phyloP scores from a whole-genome alignment of 2,329 filamentous ascomycete genomes.

The Dryadomyces quercivorus region DNA sequence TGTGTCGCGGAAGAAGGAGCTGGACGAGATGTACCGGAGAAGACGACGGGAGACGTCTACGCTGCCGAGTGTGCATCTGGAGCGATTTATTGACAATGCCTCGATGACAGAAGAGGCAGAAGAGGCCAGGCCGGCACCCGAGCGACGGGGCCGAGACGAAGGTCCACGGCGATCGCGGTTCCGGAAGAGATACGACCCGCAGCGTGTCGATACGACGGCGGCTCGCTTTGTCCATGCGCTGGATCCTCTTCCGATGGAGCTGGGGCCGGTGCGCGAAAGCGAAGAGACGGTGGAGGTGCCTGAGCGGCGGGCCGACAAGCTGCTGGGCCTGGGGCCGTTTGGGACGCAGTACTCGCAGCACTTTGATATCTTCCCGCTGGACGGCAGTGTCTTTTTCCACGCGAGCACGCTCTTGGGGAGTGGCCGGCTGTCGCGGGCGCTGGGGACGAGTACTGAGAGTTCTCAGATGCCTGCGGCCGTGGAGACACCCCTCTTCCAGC shows the following conservation, averaged over 20 bases:
- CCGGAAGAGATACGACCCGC: constrained; percentile 32
- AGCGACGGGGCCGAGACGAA: neutral
- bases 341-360: constrained; percentile 49
- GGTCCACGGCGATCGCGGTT: constrained; percentile 18
- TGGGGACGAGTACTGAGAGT: constrained; percentile 18
- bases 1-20: constrained; percentile 34
- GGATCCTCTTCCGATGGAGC: constrained; percentile 31
- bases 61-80: constrained; percentile 21
- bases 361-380: constrained; percentile 50
- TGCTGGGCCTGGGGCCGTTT: constrained; percentile 46
- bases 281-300: neutral
- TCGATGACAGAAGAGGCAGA: neutral
- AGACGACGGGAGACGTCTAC: constrained; percentile 15
- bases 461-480: constrained; percentile 16
- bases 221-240: constrained; percentile 40
- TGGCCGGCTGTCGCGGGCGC: constrained; percentile 31
- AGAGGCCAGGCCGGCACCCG: too few relatives aligned
- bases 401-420: constrained; percentile 45
- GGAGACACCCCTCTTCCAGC: constrained; percentile 15
- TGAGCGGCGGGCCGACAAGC: constrained; percentile 20
- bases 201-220: constrained; percentile 33
- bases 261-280: neutral
- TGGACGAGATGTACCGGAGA: constrained; percentile 42
- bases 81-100: constrained; percentile 17
- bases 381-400: constrained; percentile 45